Base-by-base conservation (phyloP, 2,329 filamentous ascomycete genomes). In the Phyllosticta capitalensis region DNA sequence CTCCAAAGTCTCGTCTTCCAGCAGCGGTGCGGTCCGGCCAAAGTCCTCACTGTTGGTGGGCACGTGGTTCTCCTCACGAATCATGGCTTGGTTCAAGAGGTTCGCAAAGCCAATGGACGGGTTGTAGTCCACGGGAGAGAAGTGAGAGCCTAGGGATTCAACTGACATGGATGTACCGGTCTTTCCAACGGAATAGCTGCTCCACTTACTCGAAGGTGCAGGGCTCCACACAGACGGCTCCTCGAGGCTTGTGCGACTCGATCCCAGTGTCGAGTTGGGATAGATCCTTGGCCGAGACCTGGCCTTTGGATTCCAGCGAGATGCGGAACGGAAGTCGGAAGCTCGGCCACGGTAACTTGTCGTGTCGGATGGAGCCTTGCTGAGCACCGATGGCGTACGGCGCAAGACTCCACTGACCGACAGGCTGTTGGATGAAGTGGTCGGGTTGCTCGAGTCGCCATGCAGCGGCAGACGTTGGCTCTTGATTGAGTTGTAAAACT, bases 61-160 rank as follows among this genome's bases (percentile, higher is more conserved):
- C 17, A 83, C 74, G 65, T 82, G 81, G 52, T 82, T 81, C 67
- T 95, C 90, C 67, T 96, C 92, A 4, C 94, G 88, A 65, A 96
- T 96, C 64, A 97, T 99, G 38, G 92, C 92, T 71, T 97, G 92
- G 67, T 91, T 96, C 10, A 99, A 80, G 3, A 94, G 94, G 71
- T 96, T 97, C 58, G 94, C 94, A 69, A 99, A 99, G 0, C 94
- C 94, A 69, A 99, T 96, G 0, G 91, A 95, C 74, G 96, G 92
- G 73, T 96, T 91, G 72, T 92, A 96, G 67, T 95, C 91, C 50
- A 84, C 85, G 53, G 86, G 83, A 5, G 84, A 85, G 71, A 87
- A 87, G 33, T 85, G 82, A 1, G 89, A 91, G 20, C 86, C 87
- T 66, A 97, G 86, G 0, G 92, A 96, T 70, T 96, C 90, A 67